Evolutionary conservation across 495 filamentous ascomycete species (phyloP), one percentile per base, ranked within the genome.

Genomic region (Aspergillus indologenus): DNA sequence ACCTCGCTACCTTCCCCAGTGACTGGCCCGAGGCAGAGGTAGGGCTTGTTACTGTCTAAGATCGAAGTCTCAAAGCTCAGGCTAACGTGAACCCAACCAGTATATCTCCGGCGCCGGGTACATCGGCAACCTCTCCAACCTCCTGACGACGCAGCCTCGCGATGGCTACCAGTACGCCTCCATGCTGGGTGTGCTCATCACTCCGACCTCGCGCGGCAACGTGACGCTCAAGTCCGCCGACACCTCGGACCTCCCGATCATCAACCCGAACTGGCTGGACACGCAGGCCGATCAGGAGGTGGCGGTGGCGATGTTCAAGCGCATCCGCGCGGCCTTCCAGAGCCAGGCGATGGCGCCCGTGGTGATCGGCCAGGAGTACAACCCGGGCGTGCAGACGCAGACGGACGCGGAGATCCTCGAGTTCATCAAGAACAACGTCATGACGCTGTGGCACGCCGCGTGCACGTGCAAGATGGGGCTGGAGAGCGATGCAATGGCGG

Each of bases 11-110:
- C 18, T 81, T 80, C 46, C 73, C 82, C 0, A 51, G 56, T 0
- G 82, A 87, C 63, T 86, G 83, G 83, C 85, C 84, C 5, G 84
- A 87, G 45, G 64, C 83, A 12, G 83, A 86, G 66, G 64, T 57
- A 73, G 56, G 45, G 66, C 66, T 5, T 14, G 6, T 53, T 19
- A 19, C 18, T 29, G 23, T 18, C 21, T 14, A 19, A 1, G 9
- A 18, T n/a, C n/a, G n/a, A n/a, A n/a, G n/a, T 18, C 44, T 26
- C 21, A 29, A 29, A 29, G 5, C 6, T 19, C n/a, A 12, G 12
- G 8, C 5, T 17, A 21, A 15, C 22, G 76, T 7, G 2, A 29
- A 21, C 40, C 17, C 7, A 45, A 22, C 18, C 22, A 77, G 79
- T 76, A 66, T 31, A 68, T 71, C 20, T 70, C 75, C 7, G 60